Conservation (phyloP, 2,329 filamentous ascomycete species). For the Phyllachora maydis region DNA sequence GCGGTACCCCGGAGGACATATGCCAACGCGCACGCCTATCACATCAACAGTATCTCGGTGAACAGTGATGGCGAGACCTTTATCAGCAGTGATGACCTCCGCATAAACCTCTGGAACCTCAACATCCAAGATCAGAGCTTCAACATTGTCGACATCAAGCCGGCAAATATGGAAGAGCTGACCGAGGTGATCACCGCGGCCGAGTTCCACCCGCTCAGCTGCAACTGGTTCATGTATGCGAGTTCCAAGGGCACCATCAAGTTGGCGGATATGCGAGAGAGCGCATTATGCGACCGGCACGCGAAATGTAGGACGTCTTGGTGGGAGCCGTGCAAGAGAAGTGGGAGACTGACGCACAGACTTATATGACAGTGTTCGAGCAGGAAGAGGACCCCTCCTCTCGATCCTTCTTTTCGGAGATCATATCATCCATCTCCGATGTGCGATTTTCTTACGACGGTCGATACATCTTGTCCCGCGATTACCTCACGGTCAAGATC, state of each 20-base stretch:
- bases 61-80: conserved; percentile 99
- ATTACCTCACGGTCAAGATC: conserved; percentile 98
- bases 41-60: conserved; percentile 99
- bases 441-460: conserved; percentile 95
- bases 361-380: conserved; percentile 57
- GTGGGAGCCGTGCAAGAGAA: no score
- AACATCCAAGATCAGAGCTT: conserved; percentile 99
- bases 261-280: conserved; percentile 94
- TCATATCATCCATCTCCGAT: conserved; percentile 97
- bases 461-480: conserved; percentile 88
- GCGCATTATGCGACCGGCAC: conserved; percentile 86
- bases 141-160: conserved; percentile 99
- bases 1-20: conserved; percentile 92
- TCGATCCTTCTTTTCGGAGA: conserved; percentile 98
- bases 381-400: conserved; percentile 95
- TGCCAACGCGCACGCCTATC: conserved; percentile 94
- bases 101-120: conserved; percentile 97
- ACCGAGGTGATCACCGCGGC: conserved; percentile 97
- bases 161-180: conserved; percentile 97
- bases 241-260: conserved; percentile 99
- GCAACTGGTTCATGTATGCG: conserved; percentile 99
- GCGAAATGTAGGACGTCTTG: conserved; percentile 86
- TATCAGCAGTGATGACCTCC: conserved; percentile 92
- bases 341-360: conserved; percentile 8
- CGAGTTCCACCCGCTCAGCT: conserved; percentile 90